Evolutionary conservation across 2,329 filamentous ascomycete species (phyloP).

Genomic region (Penicillium sp.): DNA sequence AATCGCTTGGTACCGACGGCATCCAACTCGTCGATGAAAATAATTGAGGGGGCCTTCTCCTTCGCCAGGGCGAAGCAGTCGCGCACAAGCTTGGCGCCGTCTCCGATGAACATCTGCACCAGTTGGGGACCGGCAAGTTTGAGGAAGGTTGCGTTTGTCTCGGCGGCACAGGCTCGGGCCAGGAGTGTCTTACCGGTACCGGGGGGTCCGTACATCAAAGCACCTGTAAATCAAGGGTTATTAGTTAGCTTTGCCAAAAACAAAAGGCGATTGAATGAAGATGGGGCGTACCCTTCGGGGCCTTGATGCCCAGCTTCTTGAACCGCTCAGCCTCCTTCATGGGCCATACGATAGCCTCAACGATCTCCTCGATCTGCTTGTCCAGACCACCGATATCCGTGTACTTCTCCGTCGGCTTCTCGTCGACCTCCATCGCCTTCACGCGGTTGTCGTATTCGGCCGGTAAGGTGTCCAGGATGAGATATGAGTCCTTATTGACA

Average conservation of each 20-base stretch:
- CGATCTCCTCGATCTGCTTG: slow-evolving; percentile 98
- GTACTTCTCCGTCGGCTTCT: slow-evolving; percentile 99
- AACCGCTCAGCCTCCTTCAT: slow-evolving; percentile 99
- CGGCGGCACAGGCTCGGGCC: slow-evolving; percentile 91
- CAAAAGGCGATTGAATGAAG: background rate
- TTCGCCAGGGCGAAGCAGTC: slow-evolving; percentile 98
- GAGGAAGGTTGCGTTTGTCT: slow-evolving; percentile 97
- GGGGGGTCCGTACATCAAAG: slow-evolving; percentile 85
- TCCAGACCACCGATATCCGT: slow-evolving; percentile 95
- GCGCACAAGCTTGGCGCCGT: slow-evolving; percentile 94
- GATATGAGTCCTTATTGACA: slow-evolving; percentile 98
- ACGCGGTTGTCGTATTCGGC: slow-evolving; percentile 98
- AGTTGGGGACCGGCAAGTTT: slow-evolving; percentile 97
- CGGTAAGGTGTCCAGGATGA: slow-evolving; percentile 92
- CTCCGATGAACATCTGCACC: slow-evolving; percentile 99
- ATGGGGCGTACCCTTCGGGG: slow-evolving; percentile 77
- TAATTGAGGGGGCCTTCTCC: slow-evolving; percentile 97
- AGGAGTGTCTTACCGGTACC: slow-evolving; percentile 59
- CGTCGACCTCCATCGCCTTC: slow-evolving; percentile 99
- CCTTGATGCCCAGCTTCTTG: slow-evolving; percentile 99
- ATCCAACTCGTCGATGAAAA: slow-evolving; percentile 98
- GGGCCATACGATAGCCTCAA: slow-evolving; percentile 98
- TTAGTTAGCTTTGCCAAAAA: slow-evolving; percentile 9
- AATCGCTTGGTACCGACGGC: slow-evolving; percentile 99
- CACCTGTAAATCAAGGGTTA: slow-evolving; percentile 58